Evolutionary conservation across 2,329 filamentous ascomycete species (phyloP), one percentile per base, ranked within the genome.

Genomic region (Nemania serpens): DNA sequence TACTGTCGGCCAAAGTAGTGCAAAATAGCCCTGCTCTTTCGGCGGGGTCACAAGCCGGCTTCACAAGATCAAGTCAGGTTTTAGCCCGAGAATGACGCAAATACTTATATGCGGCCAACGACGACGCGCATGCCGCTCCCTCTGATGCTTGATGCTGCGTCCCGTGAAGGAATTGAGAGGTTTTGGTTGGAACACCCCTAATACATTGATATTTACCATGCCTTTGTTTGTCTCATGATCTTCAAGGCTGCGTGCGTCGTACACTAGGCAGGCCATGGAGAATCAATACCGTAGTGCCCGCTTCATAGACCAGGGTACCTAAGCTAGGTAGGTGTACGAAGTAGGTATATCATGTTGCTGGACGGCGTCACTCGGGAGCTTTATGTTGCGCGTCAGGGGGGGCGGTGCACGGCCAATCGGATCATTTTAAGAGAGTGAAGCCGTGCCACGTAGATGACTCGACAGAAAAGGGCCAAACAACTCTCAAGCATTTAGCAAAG

Each of bases 351-450:
- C 41, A 12, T 43, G 20, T 29, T 43, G 42, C n/a, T n/a, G n/a
- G n/a, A n/a, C n/a, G n/a, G n/a, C 18, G 48, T 55, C 47, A 46
- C 52, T 46, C 29, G 45, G 34, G 48, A 25, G 12, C 36, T 34
- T 33, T 37, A n/a, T 39, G 57, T 55, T 50, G 53, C 41, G 52
- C 47, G 17, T 47, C 41, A 43, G 48, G 36, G n/a, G 41, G 39
- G 17, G 7, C 25, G 25, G 7, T 29, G 20, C n/a, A 56, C 43
- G 37, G 13, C 55, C 55, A 59, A 62, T 59, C 25, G 55, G 37
- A 56, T n/a, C n/a, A 52, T 29, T 29, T 29, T n/a, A n/a, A n/a
- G n/a, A 29, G 25, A 4, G 25, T 29, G 7, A 7, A 29, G 20
- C 43, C 50, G 37, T 53, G 34, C 17, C 34, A 20, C 33, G 17